Evolutionary conservation across 371 early-diverging fungal species (phyloP).

Genomic region (Zancudomyces culisetae): DNA sequence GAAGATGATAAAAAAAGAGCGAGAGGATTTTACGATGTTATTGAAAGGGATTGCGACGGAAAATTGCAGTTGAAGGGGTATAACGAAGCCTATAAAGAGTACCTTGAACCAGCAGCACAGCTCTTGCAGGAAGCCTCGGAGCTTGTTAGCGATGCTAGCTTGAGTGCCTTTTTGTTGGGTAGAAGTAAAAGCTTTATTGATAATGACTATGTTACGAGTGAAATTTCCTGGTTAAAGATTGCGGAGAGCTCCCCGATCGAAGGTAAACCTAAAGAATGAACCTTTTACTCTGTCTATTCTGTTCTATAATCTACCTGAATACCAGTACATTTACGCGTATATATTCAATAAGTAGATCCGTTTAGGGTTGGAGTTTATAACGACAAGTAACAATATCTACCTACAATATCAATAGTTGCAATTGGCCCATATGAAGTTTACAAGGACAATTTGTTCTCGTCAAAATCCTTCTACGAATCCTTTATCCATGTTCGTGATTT

Average conservation of each 20-base stretch:
- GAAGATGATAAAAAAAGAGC: conserved; percentile 31
- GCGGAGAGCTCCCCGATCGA: conserved; percentile 34
- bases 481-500: conserved; percentile 59
- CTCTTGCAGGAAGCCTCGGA: conserved; percentile 37
- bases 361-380: no score
- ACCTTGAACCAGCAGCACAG: conserved; percentile 35
- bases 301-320: no score
- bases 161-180: conserved; percentile 34
- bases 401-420: no score
- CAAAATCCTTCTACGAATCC: conserved; percentile 50
- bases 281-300: no score
- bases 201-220: conserved; percentile 48
- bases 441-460: conserved; percentile 43
- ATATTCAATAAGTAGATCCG: no score
- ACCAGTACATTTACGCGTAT: no score
- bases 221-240: conserved; percentile 51
- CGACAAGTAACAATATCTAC: no score
- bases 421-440: conserved; percentile 65
- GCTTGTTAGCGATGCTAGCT: conserved; percentile 32
- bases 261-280: no score
- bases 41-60: conserved; percentile 23
- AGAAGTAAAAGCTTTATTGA: conserved; percentile 39
- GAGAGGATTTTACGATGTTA: conserved; percentile 44
- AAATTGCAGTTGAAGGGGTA: conserved; percentile 30
- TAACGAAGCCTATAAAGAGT: conserved; percentile 37